phyloP scores from a whole-genome alignment of 805 yeast genomes.

The Priceomyces melissophilus region DNA sequence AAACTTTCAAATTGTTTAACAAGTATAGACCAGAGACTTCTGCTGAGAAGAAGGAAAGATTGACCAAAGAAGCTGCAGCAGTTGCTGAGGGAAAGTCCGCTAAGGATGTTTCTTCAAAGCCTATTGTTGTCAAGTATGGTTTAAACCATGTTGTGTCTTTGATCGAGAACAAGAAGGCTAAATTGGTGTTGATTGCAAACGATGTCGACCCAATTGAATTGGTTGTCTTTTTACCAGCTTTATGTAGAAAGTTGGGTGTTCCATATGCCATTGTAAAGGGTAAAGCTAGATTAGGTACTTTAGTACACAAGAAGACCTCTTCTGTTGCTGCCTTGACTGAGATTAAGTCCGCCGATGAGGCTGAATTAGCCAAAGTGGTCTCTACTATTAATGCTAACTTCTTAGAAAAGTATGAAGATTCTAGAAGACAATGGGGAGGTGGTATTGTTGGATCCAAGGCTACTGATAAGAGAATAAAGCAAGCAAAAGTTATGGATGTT shows the following conservation, averaged over 20 bases:
- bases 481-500: conserved; percentile 46
- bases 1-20: conserved; percentile 94
- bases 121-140: conserved; percentile 96
- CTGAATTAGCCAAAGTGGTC: conserved; percentile 88
- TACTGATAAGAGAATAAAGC: conserved; percentile 77
- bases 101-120: conserved; percentile 95
- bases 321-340: conserved; percentile 97
- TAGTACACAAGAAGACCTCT: conserved; percentile 96
- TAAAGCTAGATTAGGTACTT: conserved; percentile 43
- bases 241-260: conserved; percentile 98
- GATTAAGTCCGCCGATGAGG: conserved; percentile 90
- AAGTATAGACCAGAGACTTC: conserved; percentile 98
- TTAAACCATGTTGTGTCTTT: conserved; percentile 97
- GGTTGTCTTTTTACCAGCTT: conserved; percentile 96
- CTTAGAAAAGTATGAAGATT: conserved; percentile 88
- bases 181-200: conserved; percentile 94
- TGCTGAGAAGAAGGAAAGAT: conserved; percentile 98
- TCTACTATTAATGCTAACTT: conserved; percentile 93
- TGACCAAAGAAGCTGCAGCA: conserved; percentile 98
- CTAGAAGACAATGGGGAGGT: conserved; percentile 99
- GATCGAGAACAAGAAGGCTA: conserved; percentile 97
- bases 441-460: conserved; percentile 97
- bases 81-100: conserved; percentile 97
- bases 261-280: conserved; percentile 56
- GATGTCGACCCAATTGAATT: conserved; percentile 99